phyloP scores from a whole-genome alignment of 352 stramenopile genomes.

The Peronospora destructor region DNA sequence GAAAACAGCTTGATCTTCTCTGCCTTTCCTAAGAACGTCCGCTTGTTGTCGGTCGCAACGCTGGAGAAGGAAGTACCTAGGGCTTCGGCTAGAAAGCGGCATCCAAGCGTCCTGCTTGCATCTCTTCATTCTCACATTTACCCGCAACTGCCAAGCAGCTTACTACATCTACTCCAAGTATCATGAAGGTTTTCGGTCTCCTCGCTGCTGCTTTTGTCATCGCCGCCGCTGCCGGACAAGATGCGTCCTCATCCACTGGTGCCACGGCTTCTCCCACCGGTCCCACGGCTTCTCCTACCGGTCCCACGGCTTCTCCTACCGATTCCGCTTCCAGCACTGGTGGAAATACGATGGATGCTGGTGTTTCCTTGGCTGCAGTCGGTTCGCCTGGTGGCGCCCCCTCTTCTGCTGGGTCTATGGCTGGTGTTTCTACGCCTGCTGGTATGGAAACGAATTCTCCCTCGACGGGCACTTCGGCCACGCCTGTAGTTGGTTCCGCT shows the following conservation, averaged over 20 bases:
- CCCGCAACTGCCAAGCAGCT: slow-evolving; percentile 35
- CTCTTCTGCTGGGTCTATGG: too few relatives aligned
- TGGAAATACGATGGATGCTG: too few relatives aligned
- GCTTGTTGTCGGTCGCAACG: slow-evolving; percentile 13
- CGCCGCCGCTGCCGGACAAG: slow-evolving; percentile 25
- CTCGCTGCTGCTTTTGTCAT: slow-evolving; percentile 35
- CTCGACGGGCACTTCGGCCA: too few relatives aligned
- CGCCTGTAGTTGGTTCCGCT: too few relatives aligned
- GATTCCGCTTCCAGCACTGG: too few relatives aligned
- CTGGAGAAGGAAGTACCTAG: slow-evolving; percentile 4
- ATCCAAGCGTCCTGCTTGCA: neutral
- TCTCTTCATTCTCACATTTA: slow-evolving; percentile 34
- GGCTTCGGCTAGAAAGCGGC: slow-evolving; percentile 4
- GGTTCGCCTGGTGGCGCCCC: too few relatives aligned
- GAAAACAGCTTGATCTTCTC: slow-evolving; percentile 3
- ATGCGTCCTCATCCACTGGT: slow-evolving; percentile 7
- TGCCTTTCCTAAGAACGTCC: slow-evolving; percentile 8
- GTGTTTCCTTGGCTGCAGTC: too few relatives aligned
- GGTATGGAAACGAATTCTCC: too few relatives aligned
- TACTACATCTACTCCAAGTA: slow-evolving; percentile 18
- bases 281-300: too few relatives aligned
- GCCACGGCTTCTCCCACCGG: too few relatives aligned
- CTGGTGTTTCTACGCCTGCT: too few relatives aligned
- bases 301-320: too few relatives aligned
- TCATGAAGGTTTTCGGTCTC: slow-evolving; percentile 40